Conservation (phyloP, 305 asterid species). For the Fraxinus paxiana region DNA sequence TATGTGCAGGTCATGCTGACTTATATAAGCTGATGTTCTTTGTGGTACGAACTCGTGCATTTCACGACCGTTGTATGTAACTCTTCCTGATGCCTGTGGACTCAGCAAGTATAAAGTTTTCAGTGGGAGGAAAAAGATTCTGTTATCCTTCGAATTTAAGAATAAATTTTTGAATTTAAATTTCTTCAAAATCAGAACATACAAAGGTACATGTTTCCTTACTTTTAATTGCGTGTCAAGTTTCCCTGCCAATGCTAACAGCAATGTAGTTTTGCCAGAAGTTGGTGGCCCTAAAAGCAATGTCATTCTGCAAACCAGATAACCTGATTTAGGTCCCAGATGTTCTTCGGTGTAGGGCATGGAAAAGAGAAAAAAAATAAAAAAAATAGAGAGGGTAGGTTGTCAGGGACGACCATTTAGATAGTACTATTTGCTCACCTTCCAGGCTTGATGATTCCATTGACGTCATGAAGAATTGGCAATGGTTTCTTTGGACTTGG, state of each 20-base stretch:
- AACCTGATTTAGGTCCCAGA: not conserved
- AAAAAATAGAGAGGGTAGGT: not conserved
- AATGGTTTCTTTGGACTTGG: constrained; percentile 68
- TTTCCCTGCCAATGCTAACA: constrained; percentile 84
- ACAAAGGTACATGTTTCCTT: constrained; percentile 22
- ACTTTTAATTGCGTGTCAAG: constrained; percentile 63
- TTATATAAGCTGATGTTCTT: constrained; percentile 82
- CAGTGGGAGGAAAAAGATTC: not conserved
- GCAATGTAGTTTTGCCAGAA: constrained; percentile 84
- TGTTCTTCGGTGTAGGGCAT: not conserved
- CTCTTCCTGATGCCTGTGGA: constrained; percentile 63
- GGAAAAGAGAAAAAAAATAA: not conserved
- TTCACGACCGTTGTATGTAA: constrained; percentile 75
- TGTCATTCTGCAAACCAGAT: constrained; percentile 56
- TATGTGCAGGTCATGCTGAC: constrained; percentile 86
- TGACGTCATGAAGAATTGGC: constrained; percentile 72
- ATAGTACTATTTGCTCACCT: constrained; percentile 45
- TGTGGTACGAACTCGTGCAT: constrained; percentile 82
- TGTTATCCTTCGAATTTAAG: not conserved
- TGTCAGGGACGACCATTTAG: not conserved
- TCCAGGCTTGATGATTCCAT: constrained; percentile 93
- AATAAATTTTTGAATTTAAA: not conserved
- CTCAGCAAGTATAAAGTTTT: not conserved
- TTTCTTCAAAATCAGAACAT: not conserved
- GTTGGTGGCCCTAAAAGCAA: constrained; percentile 91